Evolutionary conservation across 768 basidiomycete genomes (phyloP), one percentile per base, ranked within the genome.

Genomic region (Boletus edulis): DNA sequence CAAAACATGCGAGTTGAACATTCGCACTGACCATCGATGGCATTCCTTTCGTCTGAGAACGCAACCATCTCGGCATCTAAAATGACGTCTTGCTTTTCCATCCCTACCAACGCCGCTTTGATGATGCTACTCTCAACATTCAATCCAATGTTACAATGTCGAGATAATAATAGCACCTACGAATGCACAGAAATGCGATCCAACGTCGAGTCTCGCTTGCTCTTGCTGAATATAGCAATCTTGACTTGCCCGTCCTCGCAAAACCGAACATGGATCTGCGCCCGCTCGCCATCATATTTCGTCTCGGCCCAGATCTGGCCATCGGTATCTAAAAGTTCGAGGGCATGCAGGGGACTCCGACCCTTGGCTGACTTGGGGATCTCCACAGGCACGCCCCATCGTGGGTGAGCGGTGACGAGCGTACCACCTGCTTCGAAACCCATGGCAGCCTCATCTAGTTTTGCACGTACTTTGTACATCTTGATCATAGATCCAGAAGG

Each of bases 221-320:
- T 93, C 72, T 98, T 96, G 74, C 91, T 94, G 67, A 87, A 94
- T 39, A 96, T 93, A 1, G 73, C 84, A 56, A 95, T 87, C 34
- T 72, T 73, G 5, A 78, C 70, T 6, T 67, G 60, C 0, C 62
- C 67, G 14, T 75, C 67, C 4, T 61, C 63, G 5, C 63, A 56
- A 3, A 86, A 65, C 63, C 86, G 76, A 22, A 94, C 81, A 64
- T 98, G 94, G 27, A 95, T 92, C 62, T 98, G 94, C 51, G 93
- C 87, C n/a, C 94, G 80, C 70, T 96, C 94, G 11, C 94, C 94
- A 54, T 96, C 94, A 67, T 95, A 95, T 69, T 98, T 98, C 0
- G 86, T 94, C 72, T 98, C 94, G 2, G 87, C 90, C 83, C 89
- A 95, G 10, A 94, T 75, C 42, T 51, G 49, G 24, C 56, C 54